Percentiles rank a stretch among this genome's conserved stretches.
These are phyloP conservation scores for Sugiyamaella valdiviana DNA, from an alignment of 805 yeast species.

Conservation along the genomic window DNA sequence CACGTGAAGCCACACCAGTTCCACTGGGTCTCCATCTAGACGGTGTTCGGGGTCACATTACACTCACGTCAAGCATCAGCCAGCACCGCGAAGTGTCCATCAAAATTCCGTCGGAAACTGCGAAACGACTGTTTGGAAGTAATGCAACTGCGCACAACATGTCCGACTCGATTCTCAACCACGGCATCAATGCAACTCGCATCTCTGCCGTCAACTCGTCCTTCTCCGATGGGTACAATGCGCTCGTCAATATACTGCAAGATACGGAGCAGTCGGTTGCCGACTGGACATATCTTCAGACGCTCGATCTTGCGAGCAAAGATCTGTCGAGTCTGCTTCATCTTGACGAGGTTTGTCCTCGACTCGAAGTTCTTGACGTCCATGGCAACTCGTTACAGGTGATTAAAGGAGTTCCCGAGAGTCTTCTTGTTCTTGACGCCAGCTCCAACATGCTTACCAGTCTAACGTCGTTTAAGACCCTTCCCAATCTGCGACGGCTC, in stretches of 20 bases:
- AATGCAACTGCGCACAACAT: not conserved
- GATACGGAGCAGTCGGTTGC: conserved; percentile 33
- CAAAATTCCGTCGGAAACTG: conserved; percentile 7
- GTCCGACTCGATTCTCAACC: not conserved
- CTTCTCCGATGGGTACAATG: conserved; percentile 39
- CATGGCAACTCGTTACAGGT: conserved; percentile 37
- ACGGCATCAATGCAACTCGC: conserved; percentile 34
- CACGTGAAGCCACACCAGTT: not conserved
- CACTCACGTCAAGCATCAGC: conserved; percentile 6
- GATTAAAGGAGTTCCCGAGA: conserved; percentile 42
- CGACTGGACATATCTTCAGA: conserved; percentile 38
- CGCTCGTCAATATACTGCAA: conserved; percentile 40
- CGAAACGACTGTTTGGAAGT: conserved; percentile 3
- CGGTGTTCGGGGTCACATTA: conserved; percentile 1
- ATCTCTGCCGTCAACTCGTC: conserved; percentile 38
- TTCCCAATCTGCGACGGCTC: conserved; percentile 39
- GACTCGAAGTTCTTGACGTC: conserved; percentile 35
- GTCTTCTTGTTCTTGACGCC: conserved; percentile 35
- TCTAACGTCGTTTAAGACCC: conserved; percentile 39
- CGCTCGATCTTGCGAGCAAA: conserved; percentile 33
- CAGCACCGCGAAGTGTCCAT: conserved; percentile 13
- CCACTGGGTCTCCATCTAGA: not conserved
- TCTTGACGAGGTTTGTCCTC: conserved; percentile 39
- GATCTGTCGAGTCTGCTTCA: conserved; percentile 38
- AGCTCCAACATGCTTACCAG: conserved; percentile 37